Evolutionary conservation across 2,329 filamentous ascomycete genomes (phyloP).

Genomic region (Chaetomium sp.): DNA sequence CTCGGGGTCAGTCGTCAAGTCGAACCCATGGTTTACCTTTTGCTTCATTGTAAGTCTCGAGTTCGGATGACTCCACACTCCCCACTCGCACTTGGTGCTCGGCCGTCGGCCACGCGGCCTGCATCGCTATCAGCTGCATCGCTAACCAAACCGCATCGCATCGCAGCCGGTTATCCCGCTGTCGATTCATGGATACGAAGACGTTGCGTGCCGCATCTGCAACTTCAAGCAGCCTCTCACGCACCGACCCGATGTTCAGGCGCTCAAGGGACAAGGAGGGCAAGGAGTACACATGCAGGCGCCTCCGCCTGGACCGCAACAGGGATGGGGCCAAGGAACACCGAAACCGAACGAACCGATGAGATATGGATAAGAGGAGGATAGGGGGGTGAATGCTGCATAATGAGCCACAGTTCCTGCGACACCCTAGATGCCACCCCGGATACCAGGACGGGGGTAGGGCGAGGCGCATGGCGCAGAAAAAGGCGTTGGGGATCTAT

Average conservation of each 20-base stretch:
- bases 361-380: slow-evolving; percentile 36
- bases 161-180: slow-evolving; percentile 71
- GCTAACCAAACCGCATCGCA: slow-evolving; percentile 2
- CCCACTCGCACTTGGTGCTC: background rate
- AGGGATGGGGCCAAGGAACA: slow-evolving; percentile 37
- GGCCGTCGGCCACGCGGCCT: background rate
- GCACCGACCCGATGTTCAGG: slow-evolving; percentile 58
- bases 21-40: slow-evolving; percentile 75
- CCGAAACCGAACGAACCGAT: slow-evolving; percentile 36
- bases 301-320: slow-evolving; percentile 39
- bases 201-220: slow-evolving; percentile 74
- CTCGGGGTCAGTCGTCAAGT: slow-evolving; percentile 61
- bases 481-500: background rate
- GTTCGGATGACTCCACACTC: background rate
- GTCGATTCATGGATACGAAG: slow-evolving; percentile 65
- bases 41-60: slow-evolving; percentile 66
- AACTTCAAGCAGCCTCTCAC: slow-evolving; percentile 71
- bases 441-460: background rate
- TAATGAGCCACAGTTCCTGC: background rate
- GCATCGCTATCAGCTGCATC: background rate
- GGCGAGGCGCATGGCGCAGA: slow-evolving; percentile 12
- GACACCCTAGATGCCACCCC: background rate
- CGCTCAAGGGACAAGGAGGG: slow-evolving; percentile 48
- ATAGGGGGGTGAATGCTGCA: background rate
- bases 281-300: slow-evolving; percentile 44